Base-by-base conservation (phyloP, 768 basidiomycete genomes). In the Fistulinella prunicolor region DNA sequence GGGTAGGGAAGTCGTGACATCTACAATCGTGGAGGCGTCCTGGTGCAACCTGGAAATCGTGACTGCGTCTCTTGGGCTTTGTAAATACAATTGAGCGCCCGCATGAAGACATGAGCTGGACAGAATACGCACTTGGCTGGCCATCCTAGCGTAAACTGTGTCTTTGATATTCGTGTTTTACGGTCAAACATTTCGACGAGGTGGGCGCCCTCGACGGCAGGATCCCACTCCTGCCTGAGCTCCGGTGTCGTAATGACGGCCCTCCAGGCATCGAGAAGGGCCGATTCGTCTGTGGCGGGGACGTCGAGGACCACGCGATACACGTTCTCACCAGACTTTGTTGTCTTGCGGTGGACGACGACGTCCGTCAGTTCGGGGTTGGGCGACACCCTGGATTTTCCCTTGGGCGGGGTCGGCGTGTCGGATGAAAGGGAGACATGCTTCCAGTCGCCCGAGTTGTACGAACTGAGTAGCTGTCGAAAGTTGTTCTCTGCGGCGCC, bases 131-230 rank as follows among this genome's bases (percentile, higher is more conserved):
- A 95, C 94, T 86, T 94, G 47, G 93, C 94, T 47, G 95, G 95
- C 95, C 95, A 99, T 1, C 95, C 95, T 9, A 99, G 70, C 7
- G 85, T 84, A 64, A 91, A 97, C 54, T 92, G 89, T 0, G 93
- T 96, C 72, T 89, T 92, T 19, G 80, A 78, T 60, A 99, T 86
- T 50, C 93, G 74, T 8, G 92, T 95, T 52, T 79, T 78, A 34
- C 82, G 81, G 67, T 96, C 94, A 47, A 95, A 80, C 70, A 90
- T 75, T 68, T 97, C 94, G 34, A 97, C 70, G 14, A 92, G 70
- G 55, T 82, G 81, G 1, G 92, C 83, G 38, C 82, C 80, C 55
- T 94, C 89, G 16, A 96, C 95, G 30, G 94, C 86, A 20, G 91
- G 90, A 65, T 97, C 95, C 94, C 93, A 92, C 60, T 91, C 86